Evolutionary conservation across 768 basidiomycete species (phyloP), one percentile per base, ranked within the genome.

Genomic region (Leccinum variicolor): DNA sequence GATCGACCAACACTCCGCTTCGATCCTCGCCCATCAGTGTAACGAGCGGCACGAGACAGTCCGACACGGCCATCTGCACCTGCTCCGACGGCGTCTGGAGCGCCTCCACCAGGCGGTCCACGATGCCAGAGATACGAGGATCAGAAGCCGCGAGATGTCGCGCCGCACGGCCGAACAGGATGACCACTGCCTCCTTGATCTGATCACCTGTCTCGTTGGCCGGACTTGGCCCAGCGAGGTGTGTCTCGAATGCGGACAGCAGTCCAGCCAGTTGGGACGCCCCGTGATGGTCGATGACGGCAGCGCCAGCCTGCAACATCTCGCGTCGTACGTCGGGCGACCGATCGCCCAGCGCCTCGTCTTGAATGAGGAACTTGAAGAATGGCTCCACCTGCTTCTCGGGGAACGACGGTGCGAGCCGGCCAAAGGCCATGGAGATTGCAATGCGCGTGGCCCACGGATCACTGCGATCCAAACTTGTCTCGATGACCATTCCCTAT

Each of bases 51-150:
- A 92, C 88, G 4, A 99, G 78, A 74, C 96, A 98, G 57, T 98
- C 97, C 0, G 95, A 92, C 1, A 98, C 94, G 8, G 97, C 95
- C 47, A 92, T 87, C 70, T 98, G 96, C 0, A 99, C 97, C 68
- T 95, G 89, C 69, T 99, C 97, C 3, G 94, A 85, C 0, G 96
- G 97, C 0, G 95, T 98, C 72, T 89, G 89, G 56, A 99, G 77
- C 1, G 96, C 92, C 31, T 91, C 90, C 8, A 96, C 84, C 19
- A 98, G 77, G 10, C 94, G 79, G 59, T 92, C 85, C 9, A 98
- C 88, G 60, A 98, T 90, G 11, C 75, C 73, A 0, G 91, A 89
- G 45, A 97, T 84, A 1, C 94, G 87, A 5, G 78, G 60, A 69
- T 98, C 94, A 0, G 83, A 80, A 3, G 85, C 73, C 50, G 91